Evolutionary conservation across 352 stramenopile species (phyloP).

Genomic region (Vaucheria bursata): DNA sequence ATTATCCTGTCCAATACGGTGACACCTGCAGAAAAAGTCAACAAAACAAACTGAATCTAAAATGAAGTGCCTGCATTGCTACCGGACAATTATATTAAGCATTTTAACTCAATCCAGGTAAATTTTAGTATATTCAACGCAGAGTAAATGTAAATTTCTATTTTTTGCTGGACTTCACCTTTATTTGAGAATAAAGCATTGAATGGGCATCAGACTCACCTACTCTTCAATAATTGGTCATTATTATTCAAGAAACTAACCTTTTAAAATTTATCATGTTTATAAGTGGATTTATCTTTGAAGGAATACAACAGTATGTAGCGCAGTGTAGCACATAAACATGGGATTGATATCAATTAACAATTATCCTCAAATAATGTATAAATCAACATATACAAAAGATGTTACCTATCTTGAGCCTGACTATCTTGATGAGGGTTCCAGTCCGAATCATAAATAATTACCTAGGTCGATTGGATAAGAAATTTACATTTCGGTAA

Average conservation of each 20-base stretch:
- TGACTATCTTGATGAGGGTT: constrained; percentile 95
- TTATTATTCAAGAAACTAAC: no score
- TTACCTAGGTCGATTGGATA: constrained; percentile 45
- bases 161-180: no score
- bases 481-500: not conserved
- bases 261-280: no score
- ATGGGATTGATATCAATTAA: no score
- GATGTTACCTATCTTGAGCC: constrained; percentile 48
- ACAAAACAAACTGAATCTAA: no score
- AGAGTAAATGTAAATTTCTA: no score
- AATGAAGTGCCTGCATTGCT: not conserved
- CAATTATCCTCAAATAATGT: not conserved
- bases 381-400: not conserved
- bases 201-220: no score
- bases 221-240: no score
- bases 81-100: not conserved
- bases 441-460: constrained; percentile 97
- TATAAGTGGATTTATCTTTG: no score
- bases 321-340: no score
- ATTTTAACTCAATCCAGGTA: not conserved
- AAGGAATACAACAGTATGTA: no score
- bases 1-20: constrained; percentile 95
- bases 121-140: not conserved
- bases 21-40: constrained; percentile 57
- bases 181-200: no score